phyloP scores from a whole-genome alignment of 768 basidiomycete species.

The Coprinopsis marcescibilis region DNA sequence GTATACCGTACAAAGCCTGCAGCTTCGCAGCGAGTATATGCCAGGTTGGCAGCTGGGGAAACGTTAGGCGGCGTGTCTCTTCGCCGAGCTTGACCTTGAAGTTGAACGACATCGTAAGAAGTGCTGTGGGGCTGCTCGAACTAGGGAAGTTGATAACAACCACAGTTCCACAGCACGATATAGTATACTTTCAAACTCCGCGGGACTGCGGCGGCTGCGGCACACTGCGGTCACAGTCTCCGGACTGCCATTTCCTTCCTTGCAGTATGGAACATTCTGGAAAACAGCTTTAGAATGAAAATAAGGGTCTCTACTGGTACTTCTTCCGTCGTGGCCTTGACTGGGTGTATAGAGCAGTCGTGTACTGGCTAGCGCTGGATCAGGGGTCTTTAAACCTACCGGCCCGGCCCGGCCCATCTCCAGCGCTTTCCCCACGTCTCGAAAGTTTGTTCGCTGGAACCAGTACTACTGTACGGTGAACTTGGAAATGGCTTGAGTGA shows the following conservation, averaged over 20 bases:
- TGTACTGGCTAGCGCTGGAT: no score
- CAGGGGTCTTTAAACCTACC: no score
- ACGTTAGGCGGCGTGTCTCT: constrained; percentile 55
- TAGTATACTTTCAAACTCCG: constrained; percentile 38
- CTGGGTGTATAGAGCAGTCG: no score
- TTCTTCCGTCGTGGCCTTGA: no score
- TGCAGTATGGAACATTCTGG: no score
- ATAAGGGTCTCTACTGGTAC: no score
- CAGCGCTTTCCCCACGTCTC: no score
- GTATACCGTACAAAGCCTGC: constrained; percentile 45
- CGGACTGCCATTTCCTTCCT: background rate
- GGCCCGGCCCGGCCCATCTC: no score
- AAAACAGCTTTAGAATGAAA: no score
- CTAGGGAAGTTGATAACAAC: constrained; percentile 9
- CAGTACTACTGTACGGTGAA: no score
- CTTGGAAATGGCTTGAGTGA: background rate
- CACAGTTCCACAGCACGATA: no score
- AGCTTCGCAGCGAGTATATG: constrained; percentile 49
- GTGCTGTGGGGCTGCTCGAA: constrained; percentile 7
- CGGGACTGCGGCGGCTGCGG: background rate
- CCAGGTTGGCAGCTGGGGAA: constrained; percentile 52
- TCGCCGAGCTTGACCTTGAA: constrained; percentile 66
- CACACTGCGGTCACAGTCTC: background rate
- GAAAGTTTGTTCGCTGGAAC: no score
- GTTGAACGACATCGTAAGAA: constrained; percentile 38